phyloP scores from a whole-genome alignment of 2,329 filamentous ascomycete genomes.

The Ceratocystis smalleyi region DNA sequence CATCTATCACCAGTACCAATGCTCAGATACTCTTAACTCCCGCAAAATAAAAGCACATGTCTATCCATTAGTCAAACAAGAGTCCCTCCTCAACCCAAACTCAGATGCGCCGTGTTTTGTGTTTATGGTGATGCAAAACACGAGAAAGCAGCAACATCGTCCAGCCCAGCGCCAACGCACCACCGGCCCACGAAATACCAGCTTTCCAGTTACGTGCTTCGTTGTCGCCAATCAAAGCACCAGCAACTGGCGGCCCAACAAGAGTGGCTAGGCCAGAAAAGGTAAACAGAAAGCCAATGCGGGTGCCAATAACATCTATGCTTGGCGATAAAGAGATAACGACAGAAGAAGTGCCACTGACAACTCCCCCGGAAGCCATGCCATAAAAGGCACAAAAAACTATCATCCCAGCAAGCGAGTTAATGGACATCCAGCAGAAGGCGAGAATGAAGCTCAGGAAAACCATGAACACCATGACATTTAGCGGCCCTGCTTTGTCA shows the following conservation, averaged over 20 bases:
- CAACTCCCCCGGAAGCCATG: slow-evolving; percentile 31
- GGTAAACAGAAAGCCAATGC: slow-evolving; percentile 29
- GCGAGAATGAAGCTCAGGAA: slow-evolving; percentile 36
- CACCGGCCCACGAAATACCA: slow-evolving; percentile 24
- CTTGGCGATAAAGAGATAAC: slow-evolving; percentile 30
- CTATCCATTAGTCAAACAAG: not conserved
- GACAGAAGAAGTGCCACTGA: slow-evolving; percentile 29
- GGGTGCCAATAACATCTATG: slow-evolving; percentile 27
- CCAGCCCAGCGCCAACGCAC: slow-evolving; percentile 21
- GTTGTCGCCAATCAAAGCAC: slow-evolving; percentile 25
- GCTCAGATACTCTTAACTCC: no score
- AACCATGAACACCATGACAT: slow-evolving; percentile 26
- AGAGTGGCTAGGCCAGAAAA: slow-evolving; percentile 32
- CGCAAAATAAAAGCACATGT: not conserved
- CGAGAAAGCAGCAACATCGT: slow-evolving; percentile 19
- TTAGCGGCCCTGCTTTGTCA: slow-evolving; percentile 29
- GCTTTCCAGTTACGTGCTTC: slow-evolving; percentile 23
- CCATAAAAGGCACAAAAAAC: slow-evolving; percentile 32
- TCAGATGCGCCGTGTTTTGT: not conserved
- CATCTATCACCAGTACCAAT: no score
- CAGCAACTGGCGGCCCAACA: slow-evolving; percentile 29
- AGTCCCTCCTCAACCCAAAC: not conserved
- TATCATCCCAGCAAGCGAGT: slow-evolving; percentile 25
- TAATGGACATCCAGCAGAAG: slow-evolving; percentile 30
- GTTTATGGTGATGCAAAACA: slow-evolving; percentile 11